Evolutionary conservation across 331 rosid species (phyloP).

Genomic region (Erythrophleum ivorense): DNA sequence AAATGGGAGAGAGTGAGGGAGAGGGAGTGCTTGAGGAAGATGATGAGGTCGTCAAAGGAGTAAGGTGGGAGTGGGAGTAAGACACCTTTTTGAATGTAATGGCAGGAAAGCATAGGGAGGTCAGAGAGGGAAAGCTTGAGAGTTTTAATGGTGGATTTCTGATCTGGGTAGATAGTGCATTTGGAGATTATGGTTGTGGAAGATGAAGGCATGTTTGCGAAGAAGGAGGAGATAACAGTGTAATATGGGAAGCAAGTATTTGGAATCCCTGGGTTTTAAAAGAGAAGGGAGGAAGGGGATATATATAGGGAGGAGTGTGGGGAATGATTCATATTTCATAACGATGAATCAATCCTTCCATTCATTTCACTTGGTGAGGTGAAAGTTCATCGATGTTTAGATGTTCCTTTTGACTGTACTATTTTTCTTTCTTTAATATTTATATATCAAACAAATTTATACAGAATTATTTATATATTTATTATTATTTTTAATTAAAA

Average conservation of each 20-base stretch:
- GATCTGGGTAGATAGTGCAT: conserved; percentile 64
- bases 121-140: conserved; percentile 87
- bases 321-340: not conserved
- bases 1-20: conserved; percentile 70
- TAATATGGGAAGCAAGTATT: no score
- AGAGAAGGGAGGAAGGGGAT: not conserved
- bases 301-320: not conserved
- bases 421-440: no score
- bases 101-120: conserved; percentile 94
- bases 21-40: conserved; percentile 63
- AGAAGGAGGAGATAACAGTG: not conserved
- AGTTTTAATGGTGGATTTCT: conserved; percentile 53
- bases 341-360: not conserved
- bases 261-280: not conserved
- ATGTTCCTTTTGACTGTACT: not conserved
- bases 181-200: conserved; percentile 65
- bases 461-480: no score
- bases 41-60: conserved; percentile 53
- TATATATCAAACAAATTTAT: no score
- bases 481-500: no score
- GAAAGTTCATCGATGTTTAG: not conserved
- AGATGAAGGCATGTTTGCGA: conserved; percentile 73
- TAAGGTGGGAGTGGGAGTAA: conserved; percentile 62
- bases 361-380: not conserved
- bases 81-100: conserved; percentile 90